Evolutionary conservation across 139 green algal species (phyloP), one percentile per base, ranked within the genome.

Genomic region (Chlorella sorokiniana): DNA sequence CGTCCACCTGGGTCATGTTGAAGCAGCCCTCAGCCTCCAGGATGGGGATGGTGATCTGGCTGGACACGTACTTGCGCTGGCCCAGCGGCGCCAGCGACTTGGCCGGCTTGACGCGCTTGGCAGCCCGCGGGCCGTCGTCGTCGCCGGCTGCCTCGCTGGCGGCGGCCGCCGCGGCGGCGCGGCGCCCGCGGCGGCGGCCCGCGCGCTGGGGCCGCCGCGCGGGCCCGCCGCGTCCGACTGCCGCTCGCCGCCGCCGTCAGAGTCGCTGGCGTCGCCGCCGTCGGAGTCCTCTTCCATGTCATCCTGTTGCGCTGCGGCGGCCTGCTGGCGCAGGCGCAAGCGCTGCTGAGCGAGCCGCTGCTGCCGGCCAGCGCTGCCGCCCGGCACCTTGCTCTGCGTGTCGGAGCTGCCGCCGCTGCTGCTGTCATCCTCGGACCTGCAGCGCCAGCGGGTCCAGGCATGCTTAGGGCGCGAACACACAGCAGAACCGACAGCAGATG

Each of bases 1-100:
- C 73, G 16, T 79, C 73, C 54, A 79, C 73, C 27, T 79, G 73
- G 0, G 70, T 77, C 70, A 77, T 77, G 70, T 77, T 77, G 70
- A 77, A 72, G 65, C 65, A 72, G 35, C 65, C 73, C 73, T 79
- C 51, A 51, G 41, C 45, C 72, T 79, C 72, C 48, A 79, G 52
- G 52, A 79, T 79, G 51, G 52, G 18, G 37, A 79, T 51, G 25
- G 72, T 79, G 52, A 79, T 79, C 51, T 79, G 72, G 51, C 51
- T 68, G 72, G 25, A 42, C 51, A 79, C 72, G 52, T 79, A 79
- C 72, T 79, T 79, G 72, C 72, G 72, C 51, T 40, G 72, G 22
- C 72, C 72, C 72, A 79, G 38, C 51, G 37, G 42, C 37, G 29
- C 72, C 22, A n/a, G 72, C 51, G 72, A 52, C 52, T 79, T 79